A percentile compares a stretch with the other conserved stretches of the same genome.
These are phyloP conservation scores for Acanthamoeba castellanii DNA, from an alignment of 208 protist species.

Conservation along the genomic window DNA sequence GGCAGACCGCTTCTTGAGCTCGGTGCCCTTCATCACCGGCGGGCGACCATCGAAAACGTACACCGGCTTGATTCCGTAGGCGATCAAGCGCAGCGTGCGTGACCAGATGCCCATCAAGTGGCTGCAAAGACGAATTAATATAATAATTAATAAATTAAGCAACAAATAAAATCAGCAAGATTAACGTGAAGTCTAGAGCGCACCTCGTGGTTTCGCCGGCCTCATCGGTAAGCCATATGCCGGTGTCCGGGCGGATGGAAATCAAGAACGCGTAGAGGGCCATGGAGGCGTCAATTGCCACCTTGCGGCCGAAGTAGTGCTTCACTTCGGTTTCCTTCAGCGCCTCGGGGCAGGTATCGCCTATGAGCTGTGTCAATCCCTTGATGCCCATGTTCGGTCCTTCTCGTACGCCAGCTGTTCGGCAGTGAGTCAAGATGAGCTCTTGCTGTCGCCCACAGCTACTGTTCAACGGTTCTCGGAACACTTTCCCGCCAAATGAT, in stretches of 20 bases:
- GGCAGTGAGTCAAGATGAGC: too few relatives aligned
- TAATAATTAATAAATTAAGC: background rate
- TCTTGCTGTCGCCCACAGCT: too few relatives aligned
- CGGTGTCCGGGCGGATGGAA: conserved; percentile 80
- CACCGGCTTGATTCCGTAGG: conserved; percentile 98
- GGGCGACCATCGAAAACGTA: conserved; percentile 86
- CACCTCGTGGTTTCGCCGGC: conserved; percentile 87
- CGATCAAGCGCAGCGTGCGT: conserved; percentile 98
- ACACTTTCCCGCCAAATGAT: too few relatives aligned
- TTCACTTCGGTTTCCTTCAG: conserved; percentile 96
- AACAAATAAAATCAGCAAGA: background rate
- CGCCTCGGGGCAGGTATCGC: conserved; percentile 93
- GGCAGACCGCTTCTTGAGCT: background rate
- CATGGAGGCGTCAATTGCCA: conserved; percentile 99
- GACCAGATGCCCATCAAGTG: conserved; percentile 98
- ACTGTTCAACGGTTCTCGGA: too few relatives aligned
- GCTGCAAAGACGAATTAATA: conserved; percentile 70
- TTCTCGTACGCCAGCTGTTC: too few relatives aligned
- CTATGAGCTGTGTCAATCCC: conserved; percentile 96
- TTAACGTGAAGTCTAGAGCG: background rate
- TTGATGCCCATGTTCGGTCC: conserved; percentile 96
- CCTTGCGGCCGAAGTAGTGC: conserved; percentile 95
- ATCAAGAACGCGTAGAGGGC: conserved; percentile 99
- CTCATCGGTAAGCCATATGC: conserved; percentile 94
- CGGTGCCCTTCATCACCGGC: background rate